Evolutionary conservation across 2,329 filamentous ascomycete genomes (phyloP).

Genomic region (Aspergillus hiratsukae): DNA sequence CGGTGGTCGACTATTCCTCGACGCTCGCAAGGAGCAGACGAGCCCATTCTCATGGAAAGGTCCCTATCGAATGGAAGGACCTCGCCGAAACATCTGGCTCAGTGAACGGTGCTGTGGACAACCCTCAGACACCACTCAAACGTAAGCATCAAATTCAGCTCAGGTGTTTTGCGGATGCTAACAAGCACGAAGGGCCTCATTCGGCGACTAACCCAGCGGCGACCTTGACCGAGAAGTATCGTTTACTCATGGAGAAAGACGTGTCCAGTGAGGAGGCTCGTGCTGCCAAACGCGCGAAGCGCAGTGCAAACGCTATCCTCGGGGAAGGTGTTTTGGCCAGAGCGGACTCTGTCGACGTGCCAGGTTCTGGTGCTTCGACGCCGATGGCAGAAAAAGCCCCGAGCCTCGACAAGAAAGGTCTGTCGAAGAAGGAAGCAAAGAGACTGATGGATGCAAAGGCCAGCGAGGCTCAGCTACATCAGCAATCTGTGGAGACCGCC

Average conservation of each 20-base stretch:
- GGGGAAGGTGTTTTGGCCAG: constrained; percentile 49
- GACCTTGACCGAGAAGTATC: constrained; percentile 49
- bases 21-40: constrained; percentile 67
- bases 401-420: constrained; percentile 60
- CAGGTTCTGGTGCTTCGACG: constrained; percentile 56
- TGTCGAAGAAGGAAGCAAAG: constrained; percentile 84
- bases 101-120: constrained; percentile 36
- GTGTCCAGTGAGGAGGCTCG: constrained; percentile 69
- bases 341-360: constrained; percentile 54
- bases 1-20: constrained; percentile 72
- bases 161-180: constrained; percentile 8
- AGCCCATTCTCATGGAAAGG: constrained; percentile 70
- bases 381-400: constrained; percentile 49
- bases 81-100: constrained; percentile 50
- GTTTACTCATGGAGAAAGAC: constrained; percentile 62
- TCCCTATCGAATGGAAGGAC: constrained; percentile 72
- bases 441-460: constrained; percentile 68
- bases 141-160: constrained; percentile 26
- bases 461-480: constrained; percentile 72
- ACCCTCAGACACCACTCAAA: constrained; percentile 33
- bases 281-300: constrained; percentile 62
- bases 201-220: constrained; percentile 39
- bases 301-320: constrained; percentile 51
- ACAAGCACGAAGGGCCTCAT: constrained; percentile 29
- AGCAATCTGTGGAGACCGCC: constrained; percentile 78